These are phyloP conservation scores for Phyllosticta citrichinensis DNA, from an alignment of 2,329 filamentous ascomycete species.

Conservation along the genomic window DNA sequence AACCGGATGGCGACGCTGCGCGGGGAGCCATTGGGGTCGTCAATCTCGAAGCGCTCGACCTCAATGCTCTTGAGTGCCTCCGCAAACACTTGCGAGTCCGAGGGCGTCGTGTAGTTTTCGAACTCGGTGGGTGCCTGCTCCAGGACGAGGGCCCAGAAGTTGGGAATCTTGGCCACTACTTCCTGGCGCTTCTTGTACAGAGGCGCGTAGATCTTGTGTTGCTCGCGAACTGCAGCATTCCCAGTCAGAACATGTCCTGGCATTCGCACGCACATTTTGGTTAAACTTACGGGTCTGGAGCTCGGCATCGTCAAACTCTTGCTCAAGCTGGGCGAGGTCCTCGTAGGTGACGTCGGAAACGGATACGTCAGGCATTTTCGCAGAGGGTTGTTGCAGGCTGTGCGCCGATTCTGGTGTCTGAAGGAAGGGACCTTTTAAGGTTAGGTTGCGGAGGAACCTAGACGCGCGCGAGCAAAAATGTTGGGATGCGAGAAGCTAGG, in stretches of 20 bases:
- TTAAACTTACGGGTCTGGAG: constrained; percentile 65
- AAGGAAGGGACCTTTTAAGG: constrained; percentile 1
- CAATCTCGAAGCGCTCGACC: constrained; percentile 73
- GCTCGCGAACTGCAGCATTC: constrained; percentile 54
- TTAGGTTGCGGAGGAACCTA: background rate
- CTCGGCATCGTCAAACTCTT: constrained; percentile 76
- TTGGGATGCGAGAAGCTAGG: constrained; percentile 11
- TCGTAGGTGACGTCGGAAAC: constrained; percentile 50
- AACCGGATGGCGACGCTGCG: constrained; percentile 63
- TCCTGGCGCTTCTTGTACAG: constrained; percentile 69
- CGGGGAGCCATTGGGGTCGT: constrained; percentile 59
- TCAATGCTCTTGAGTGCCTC: constrained; percentile 56
- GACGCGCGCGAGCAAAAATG: constrained; percentile 8
- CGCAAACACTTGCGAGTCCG: constrained; percentile 65
- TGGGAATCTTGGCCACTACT: constrained; percentile 61
- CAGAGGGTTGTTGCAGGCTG: background rate
- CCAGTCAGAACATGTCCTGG: background rate
- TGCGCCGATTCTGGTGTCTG: background rate
- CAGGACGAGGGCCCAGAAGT: constrained; percentile 93
- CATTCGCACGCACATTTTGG: background rate
- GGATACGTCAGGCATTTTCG: constrained; percentile 3
- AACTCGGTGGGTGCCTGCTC: constrained; percentile 78
- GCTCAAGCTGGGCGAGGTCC: constrained; percentile 69
- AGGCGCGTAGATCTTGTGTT: constrained; percentile 55
- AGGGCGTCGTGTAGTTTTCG: constrained; percentile 77